These are phyloP conservation scores for Paramecium sonneborni DNA, from an alignment of 73 alveolate species.

Conservation along the genomic window DNA sequence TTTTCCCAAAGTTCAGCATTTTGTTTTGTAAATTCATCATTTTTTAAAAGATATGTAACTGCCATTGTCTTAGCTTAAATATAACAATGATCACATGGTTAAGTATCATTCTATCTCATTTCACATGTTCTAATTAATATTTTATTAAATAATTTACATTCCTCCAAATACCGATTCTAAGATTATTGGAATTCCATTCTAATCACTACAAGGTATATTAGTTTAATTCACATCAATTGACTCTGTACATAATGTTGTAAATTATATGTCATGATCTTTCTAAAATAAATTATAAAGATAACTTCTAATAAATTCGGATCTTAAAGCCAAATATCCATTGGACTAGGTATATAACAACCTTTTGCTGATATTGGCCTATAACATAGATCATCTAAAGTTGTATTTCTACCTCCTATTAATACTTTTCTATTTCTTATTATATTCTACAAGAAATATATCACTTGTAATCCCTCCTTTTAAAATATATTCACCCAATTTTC, in stretches of 20 bases:
- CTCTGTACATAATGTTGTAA: slow-evolving; percentile 86
- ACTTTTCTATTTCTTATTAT: slow-evolving; percentile 73
- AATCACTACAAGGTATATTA: slow-evolving; percentile 85
- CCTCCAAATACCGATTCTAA: slow-evolving; percentile 89
- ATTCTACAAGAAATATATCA: slow-evolving; percentile 77
- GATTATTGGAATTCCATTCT: slow-evolving; percentile 91
- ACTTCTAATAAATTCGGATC: slow-evolving; percentile 73
- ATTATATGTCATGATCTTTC: slow-evolving; percentile 74
- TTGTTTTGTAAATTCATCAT: slow-evolving; percentile 77
- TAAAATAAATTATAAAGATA: no score
- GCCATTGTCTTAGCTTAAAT: slow-evolving; percentile 84
- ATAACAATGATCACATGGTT: slow-evolving; percentile 85
- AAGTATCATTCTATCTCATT: slow-evolving; percentile 66
- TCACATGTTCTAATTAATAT: slow-evolving; percentile 64
- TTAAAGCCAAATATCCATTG: slow-evolving; percentile 93
- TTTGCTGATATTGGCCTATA: slow-evolving; percentile 93
- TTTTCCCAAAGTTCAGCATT: slow-evolving; percentile 91
- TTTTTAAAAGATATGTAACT: slow-evolving; percentile 85
- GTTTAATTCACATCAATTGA: slow-evolving; percentile 78
- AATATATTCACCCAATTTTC: slow-evolving; percentile 74
- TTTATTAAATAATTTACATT: slow-evolving; percentile 6
- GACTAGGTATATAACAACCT: slow-evolving; percentile 92
- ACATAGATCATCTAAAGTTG: slow-evolving; percentile 87
- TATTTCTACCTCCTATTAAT: slow-evolving; percentile 62
- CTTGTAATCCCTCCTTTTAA: slow-evolving; percentile 80